Conservation (phyloP, 2,329 filamentous ascomycete genomes). For the Elsinoe australis region DNA sequence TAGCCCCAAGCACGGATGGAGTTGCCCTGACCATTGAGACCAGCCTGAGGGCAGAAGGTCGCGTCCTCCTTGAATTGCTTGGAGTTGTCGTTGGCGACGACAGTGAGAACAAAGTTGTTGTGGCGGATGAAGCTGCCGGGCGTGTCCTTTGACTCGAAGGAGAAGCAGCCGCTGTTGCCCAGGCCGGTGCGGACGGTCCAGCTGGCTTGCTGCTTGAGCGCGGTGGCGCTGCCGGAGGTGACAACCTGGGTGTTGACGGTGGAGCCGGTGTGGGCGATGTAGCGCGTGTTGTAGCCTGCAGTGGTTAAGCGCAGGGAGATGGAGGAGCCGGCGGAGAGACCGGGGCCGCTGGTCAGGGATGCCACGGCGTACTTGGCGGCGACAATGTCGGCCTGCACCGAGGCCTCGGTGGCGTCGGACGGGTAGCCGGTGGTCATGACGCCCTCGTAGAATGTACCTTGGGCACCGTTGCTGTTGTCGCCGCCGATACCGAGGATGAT, state of each 20-base stretch:
- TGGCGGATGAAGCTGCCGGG: conserved; percentile 54
- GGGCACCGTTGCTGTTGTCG: conserved; percentile 53
- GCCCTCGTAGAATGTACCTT: conserved; percentile 55
- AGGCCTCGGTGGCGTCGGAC: conserved; percentile 50
- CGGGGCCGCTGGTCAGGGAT: conserved; percentile 43
- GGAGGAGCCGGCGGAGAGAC: conserved; percentile 42
- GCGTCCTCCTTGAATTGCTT: conserved; percentile 55
- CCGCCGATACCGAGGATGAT: conserved; percentile 65
- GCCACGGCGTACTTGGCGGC: conserved; percentile 48
- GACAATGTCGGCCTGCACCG: conserved; percentile 45
- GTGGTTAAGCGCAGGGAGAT: conserved; percentile 52
- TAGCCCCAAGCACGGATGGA: conserved; percentile 53
- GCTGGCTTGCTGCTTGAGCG: conserved; percentile 46
- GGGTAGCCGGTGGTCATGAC: conserved; percentile 58
- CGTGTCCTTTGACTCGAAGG: conserved; percentile 53
- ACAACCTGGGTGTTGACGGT: conserved; percentile 51
- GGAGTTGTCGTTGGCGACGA: conserved; percentile 47
- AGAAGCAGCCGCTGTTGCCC: conserved; percentile 50
- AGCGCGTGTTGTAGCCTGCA: conserved; percentile 46
- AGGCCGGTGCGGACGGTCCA: conserved; percentile 51
- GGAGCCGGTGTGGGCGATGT: conserved; percentile 47
- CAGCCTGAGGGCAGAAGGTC: conserved; percentile 52
- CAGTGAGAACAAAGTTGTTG: conserved; percentile 43
- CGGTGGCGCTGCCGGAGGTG: conserved; percentile 42
- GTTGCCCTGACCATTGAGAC: conserved; percentile 45